phyloP scores from a whole-genome alignment of 495 filamentous ascomycete genomes.

The Xylaria cubensis region DNA sequence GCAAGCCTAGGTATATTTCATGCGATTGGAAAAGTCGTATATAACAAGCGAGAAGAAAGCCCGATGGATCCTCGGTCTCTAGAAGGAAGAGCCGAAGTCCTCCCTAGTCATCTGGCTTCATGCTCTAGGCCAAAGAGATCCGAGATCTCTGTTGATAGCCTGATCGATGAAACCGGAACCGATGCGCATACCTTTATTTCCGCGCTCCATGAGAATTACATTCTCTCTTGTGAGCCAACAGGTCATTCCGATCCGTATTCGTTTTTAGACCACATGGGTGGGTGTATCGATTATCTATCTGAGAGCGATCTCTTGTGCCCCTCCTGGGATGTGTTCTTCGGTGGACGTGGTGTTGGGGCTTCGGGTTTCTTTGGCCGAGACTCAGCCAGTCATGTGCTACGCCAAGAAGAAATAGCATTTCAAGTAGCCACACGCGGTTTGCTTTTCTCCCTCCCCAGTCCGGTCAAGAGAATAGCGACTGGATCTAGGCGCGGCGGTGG shows the following conservation, averaged over 20 bases:
- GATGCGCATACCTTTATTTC: slow-evolving; percentile 87
- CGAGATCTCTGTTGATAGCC: slow-evolving; percentile 71
- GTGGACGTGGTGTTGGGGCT: slow-evolving; percentile 51
- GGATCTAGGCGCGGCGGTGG: slow-evolving; percentile 49
- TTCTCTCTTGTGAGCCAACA: slow-evolving; percentile 76
- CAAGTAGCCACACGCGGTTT: slow-evolving; percentile 86
- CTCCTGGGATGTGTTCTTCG: slow-evolving; percentile 62
- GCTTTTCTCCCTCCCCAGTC: slow-evolving; percentile 80
- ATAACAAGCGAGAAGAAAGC: slow-evolving; percentile 79
- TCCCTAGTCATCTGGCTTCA: slow-evolving; percentile 68
- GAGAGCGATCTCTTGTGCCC: slow-evolving; percentile 83
- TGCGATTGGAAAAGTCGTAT: slow-evolving; percentile 91
- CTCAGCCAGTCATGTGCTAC: slow-evolving; percentile 71
- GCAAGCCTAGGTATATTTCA: slow-evolving; percentile 92
- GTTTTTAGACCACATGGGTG: slow-evolving; percentile 70
- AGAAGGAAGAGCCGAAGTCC: slow-evolving; percentile 49
- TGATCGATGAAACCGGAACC: slow-evolving; percentile 89
- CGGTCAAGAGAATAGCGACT: slow-evolving; percentile 71
- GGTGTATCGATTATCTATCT: slow-evolving; percentile 83
- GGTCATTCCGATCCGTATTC: slow-evolving; percentile 51
- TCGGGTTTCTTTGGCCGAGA: slow-evolving; percentile 50
- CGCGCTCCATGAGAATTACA: slow-evolving; percentile 95
- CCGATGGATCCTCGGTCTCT: slow-evolving; percentile 38
- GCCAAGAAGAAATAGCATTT: slow-evolving; percentile 92
- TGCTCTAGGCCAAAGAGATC: slow-evolving; percentile 68